These are phyloP conservation scores for Neopestalotiopsis sp. DNA, from an alignment of 2,329 filamentous ascomycete genomes.

Conservation along the genomic window DNA sequence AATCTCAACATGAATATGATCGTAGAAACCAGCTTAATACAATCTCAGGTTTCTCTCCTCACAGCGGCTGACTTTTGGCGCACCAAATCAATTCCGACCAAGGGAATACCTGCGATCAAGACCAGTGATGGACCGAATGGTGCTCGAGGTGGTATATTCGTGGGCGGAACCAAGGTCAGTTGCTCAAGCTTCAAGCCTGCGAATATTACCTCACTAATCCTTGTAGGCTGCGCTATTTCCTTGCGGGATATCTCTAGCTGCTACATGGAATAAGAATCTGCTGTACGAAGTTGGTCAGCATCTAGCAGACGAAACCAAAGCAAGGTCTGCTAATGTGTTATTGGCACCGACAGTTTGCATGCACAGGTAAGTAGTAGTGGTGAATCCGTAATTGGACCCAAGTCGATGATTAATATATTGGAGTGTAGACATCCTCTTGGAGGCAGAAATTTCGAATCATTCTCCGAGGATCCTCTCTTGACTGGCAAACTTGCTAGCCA, in stretches of 20 bases:
- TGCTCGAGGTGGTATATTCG: constrained; percentile 71
- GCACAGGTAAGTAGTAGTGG: constrained; percentile 52
- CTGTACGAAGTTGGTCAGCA: constrained; percentile 73
- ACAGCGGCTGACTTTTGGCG: constrained; percentile 74
- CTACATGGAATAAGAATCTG: constrained; percentile 78
- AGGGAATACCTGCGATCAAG: constrained; percentile 69
- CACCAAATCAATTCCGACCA: constrained; percentile 66
- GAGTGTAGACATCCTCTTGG: constrained; percentile 71
- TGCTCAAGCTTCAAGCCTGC: neutral
- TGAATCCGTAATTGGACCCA: neutral
- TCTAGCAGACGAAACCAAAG: constrained; percentile 74
- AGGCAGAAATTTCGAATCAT: constrained; percentile 87
- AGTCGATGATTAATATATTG: neutral
- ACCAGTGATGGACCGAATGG: constrained; percentile 75
- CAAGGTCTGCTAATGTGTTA: constrained; percentile 75
- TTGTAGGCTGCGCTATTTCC: constrained; percentile 75
- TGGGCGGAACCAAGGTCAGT: constrained; percentile 66
- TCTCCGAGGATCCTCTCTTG: constrained; percentile 81
- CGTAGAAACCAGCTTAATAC: constrained; percentile 20
- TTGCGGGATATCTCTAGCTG: constrained; percentile 78
- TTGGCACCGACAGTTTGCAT: constrained; percentile 82
- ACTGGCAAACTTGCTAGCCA: constrained; percentile 76
- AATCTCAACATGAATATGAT: neutral
- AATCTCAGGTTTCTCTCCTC: constrained; percentile 58
- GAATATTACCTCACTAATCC: constrained; percentile 17